A percentile compares a stretch with the other conserved stretches of the same genome.
phyloP scores from a whole-genome alignment of 2,329 filamentous ascomycete species.

The Stachybotrys elegans region DNA sequence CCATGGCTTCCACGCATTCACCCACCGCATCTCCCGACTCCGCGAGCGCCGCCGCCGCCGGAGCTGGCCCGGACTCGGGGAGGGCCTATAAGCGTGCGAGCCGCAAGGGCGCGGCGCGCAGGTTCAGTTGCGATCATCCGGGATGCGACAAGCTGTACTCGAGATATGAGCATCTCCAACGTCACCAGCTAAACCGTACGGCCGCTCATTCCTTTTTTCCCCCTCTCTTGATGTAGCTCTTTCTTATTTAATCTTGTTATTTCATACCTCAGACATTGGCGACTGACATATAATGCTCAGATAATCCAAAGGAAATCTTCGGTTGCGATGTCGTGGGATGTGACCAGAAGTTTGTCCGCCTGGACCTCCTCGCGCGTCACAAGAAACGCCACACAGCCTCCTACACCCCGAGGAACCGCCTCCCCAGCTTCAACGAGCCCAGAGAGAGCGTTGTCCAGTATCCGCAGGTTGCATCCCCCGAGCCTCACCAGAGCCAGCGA shows the following conservation, averaged over 20 bases:
- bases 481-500: neutral
- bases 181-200: constrained; percentile 79
- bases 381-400: constrained; percentile 58
- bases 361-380: constrained; percentile 68
- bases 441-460: neutral
- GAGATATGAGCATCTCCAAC: constrained; percentile 73
- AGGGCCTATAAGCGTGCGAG: constrained; percentile 45
- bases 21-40: constrained; percentile 3
- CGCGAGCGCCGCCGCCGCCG: constrained; percentile 4
- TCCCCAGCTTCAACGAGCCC: constrained; percentile 40
- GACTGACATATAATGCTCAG: no score
- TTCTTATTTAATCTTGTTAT: no score
- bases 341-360: constrained; percentile 70
- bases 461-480: neutral
- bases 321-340: constrained; percentile 71
- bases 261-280: no score
- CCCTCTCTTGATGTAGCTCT: no score
- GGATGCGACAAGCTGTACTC: constrained; percentile 78
- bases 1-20: constrained; percentile 16
- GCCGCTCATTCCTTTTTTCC: constrained; percentile 11
- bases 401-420: constrained; percentile 44
- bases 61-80: constrained; percentile 8
- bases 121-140: constrained; percentile 61
- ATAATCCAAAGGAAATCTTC: constrained; percentile 76
- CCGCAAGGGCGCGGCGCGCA: constrained; percentile 42